Base-by-base conservation (phyloP, 345 rosid genomes). In the Zanthoxylum bungeanum region DNA sequence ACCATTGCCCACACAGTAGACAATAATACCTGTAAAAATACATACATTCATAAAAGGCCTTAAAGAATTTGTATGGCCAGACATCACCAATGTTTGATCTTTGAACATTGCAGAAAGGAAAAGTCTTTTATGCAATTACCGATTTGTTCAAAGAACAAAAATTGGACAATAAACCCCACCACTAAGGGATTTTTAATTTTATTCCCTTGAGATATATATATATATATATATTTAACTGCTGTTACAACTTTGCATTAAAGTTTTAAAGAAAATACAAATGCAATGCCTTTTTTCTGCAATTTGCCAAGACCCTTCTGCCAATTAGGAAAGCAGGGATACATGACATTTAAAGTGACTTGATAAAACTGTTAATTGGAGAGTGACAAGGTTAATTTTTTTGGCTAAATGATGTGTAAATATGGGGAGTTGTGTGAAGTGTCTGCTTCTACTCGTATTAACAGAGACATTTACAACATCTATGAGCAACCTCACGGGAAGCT, bases 271-370 rank as follows among this genome's bases (percentile, higher is more conserved):
- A 52, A 53, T 16, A 37, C 50, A 53, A 53, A 34, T n/a, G 70
- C 70, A 36, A 50, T 37, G 25, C 62, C 61, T 51, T 69, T n/a
- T 56, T 69, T 39, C 42, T 28, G 64, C 73, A 40, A 56, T 57
- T 28, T 69, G 55, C 10, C 49, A 19, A 14, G 34, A 24, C 30
- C 30, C 71, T 52, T 34, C 71, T 22, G 71, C 33, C n/a, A 34
- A 67, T 52, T 49, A 52, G 49, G 9, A 67, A 34, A 67, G 71
- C 1, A 67, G 36, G 28, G 16, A 36, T 52, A 12, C 19, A 14
- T 14, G 27, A 24, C 24, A 67, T 34, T 65, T 65, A 65, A 47
- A 30, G 56, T 47, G 25, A 2, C 12, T 28, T 9, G 34, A 42
- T 63, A 28, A 11, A 64, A 64, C 19, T 65, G 56, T 47, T 67